A percentile compares a stretch with the other conserved stretches of the same genome.
These are phyloP conservation scores for Knufia fluminis DNA, from an alignment of 2,329 filamentous ascomycete genomes.

Conservation along the genomic window DNA sequence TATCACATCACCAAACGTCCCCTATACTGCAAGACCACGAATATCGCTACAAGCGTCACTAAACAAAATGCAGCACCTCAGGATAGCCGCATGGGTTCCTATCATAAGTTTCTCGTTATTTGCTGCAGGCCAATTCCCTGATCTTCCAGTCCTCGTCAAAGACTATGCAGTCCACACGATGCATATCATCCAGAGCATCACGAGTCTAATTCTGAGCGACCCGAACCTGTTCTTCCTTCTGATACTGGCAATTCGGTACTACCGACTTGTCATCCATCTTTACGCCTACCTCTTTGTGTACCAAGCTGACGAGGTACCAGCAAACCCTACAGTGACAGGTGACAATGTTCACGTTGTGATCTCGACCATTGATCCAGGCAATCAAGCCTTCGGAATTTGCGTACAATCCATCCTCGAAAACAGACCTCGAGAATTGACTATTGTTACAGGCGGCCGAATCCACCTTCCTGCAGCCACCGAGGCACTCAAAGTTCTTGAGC, in stretches of 20 bases:
- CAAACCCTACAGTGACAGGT: background rate
- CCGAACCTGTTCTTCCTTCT: background rate
- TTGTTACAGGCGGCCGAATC: conserved; percentile 38
- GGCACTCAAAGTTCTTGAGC: conserved; percentile 10
- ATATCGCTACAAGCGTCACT: background rate
- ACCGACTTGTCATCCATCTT: conserved; percentile 1
- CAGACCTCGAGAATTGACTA: conserved; percentile 30
- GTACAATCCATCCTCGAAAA: conserved; percentile 35
- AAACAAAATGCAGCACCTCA: background rate
- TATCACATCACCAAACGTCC: background rate
- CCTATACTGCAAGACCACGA: background rate
- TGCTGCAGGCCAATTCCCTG: background rate
- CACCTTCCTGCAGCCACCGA: background rate
- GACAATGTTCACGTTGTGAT: conserved; percentile 44
- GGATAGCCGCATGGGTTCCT: background rate
- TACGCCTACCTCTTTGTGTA: background rate
- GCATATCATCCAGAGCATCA: background rate
- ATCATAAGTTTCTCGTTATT: background rate
- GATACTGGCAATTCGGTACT: background rate
- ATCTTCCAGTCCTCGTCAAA: background rate
- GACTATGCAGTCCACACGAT: background rate
- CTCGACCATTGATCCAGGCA: conserved; percentile 41
- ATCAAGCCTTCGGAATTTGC: conserved; percentile 35
- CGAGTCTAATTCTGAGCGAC: background rate
- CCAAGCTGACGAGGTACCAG: background rate